phyloP scores from a whole-genome alignment of 2,329 filamentous ascomycete species.

The Ophiosphaerella korrae region DNA sequence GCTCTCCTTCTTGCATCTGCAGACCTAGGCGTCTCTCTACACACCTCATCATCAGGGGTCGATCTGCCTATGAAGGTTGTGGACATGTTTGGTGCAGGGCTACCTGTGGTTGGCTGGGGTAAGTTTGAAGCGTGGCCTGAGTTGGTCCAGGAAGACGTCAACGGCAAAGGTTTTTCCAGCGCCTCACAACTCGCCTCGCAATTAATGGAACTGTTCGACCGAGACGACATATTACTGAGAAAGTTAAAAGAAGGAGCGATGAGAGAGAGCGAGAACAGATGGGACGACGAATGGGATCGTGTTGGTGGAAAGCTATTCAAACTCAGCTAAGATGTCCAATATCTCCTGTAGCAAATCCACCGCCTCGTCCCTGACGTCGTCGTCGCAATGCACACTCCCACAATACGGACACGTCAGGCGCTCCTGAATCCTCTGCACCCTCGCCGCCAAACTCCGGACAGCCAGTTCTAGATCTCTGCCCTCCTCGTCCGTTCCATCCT shows the following conservation, averaged over 20 bases:
- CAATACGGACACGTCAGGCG: background rate
- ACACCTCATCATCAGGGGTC: conserved; percentile 91
- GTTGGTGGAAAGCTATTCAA: conserved; percentile 74
- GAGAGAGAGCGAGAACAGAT: conserved; percentile 74
- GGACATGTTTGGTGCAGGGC: conserved; percentile 95
- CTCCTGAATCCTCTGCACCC: too few species aligned
- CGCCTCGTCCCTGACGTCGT: background rate
- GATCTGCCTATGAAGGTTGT: conserved; percentile 99
- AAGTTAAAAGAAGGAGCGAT: conserved; percentile 71
- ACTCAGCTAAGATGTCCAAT: background rate
- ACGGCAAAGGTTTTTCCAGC: conserved; percentile 83
- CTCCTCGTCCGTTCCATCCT: too few species aligned
- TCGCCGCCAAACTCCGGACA: too few species aligned
- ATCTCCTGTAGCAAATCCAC: background rate
- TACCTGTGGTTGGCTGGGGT: conserved; percentile 87
- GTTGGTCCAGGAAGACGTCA: conserved; percentile 83
- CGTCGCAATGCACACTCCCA: background rate
- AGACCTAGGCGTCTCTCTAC: conserved; percentile 87
- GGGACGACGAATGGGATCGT: conserved; percentile 92
- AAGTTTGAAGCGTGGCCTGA: conserved; percentile 88
- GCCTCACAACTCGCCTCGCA: conserved; percentile 67
- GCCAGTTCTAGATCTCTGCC: too few species aligned
- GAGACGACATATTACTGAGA: conserved; percentile 59
- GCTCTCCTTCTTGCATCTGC: conserved; percentile 81
- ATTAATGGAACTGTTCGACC: conserved; percentile 67